Evolutionary conservation across 2,329 filamentous ascomycete genomes (phyloP), one percentile per base, ranked within the genome.

Genomic region (Botrytis cinerea): DNA sequence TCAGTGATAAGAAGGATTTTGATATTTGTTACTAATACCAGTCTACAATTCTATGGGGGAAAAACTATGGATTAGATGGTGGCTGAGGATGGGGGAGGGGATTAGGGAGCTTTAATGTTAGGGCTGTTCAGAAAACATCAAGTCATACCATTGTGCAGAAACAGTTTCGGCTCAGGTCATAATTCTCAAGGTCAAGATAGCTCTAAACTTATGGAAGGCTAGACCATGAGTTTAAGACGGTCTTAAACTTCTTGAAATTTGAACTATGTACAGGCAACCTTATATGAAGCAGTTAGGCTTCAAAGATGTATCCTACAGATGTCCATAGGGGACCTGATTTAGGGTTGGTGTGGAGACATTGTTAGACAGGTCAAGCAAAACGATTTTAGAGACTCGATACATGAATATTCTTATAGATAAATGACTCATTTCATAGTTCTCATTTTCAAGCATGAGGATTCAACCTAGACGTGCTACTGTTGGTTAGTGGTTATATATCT

Each of bases 1-100:
- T 69, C 48, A 57, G 66, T 69, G 66, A 69, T 25, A 45, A 57
- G 66, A 48, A 46, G 68, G 57, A 70, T n/a, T 28, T 46, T 46
- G 4, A 32, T 61, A 22, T 62, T 35, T 32, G 20, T 45, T 45
- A n/a, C 51, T 70, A 28, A 32, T 9, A 38, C 40, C 18, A 40
- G 22, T n/a, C 35, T 25, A 45, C 38, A 25, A 32, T 4, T 12
- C n/a, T 32, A 32, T 32, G 40, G 28, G 28, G 28, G n/a, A 46
- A 43, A 3, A 43, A 22, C 9, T 14, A 12, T 48, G 10, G 28
- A 35, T 40, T 22, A 16, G 5, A 16, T 1, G 12, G 12, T 14
- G 18, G 18, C 12, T 22, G 14, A n/a, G 40, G 22, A 9, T 32
- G 25, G 25, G n/a, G 10, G n/a, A 28, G 35, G 4, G 16, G 12